These are phyloP conservation scores for Lactarius indigo DNA, from an alignment of 768 basidiomycete species.

Conservation along the genomic window DNA sequence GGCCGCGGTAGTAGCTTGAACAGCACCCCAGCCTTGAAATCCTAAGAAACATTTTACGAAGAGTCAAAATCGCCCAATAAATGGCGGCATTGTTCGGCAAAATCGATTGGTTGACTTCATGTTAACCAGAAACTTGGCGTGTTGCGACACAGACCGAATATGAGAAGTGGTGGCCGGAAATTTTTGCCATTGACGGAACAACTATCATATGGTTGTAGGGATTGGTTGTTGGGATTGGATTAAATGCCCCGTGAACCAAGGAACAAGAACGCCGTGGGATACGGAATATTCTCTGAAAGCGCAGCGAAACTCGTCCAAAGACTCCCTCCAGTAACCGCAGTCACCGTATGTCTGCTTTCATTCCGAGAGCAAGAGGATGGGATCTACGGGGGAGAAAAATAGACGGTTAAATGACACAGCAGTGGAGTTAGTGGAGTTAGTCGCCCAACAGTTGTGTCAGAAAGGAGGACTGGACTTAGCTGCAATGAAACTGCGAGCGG, in stretches of 20 bases:
- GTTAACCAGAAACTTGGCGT: neutral
- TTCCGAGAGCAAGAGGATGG: neutral
- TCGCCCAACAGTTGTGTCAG: neutral
- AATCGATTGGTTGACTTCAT: neutral
- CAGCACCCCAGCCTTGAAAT: neutral
- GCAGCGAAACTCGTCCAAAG: neutral
- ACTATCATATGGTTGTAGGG: neutral
- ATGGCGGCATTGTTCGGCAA: neutral
- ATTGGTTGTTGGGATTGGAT: neutral
- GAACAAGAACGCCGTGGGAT: neutral
- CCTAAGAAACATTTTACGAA: constrained; percentile 2
- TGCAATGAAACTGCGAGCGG: neutral
- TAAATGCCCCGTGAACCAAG: neutral
- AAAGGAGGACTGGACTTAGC: neutral
- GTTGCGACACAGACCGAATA: neutral
- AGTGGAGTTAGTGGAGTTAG: neutral
- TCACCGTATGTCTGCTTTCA: neutral
- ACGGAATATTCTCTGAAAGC: neutral
- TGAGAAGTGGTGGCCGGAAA: neutral
- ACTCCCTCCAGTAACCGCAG: neutral
- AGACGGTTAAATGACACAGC: neutral
- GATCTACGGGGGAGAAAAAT: neutral
- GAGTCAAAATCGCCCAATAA: neutral
- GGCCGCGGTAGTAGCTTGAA: constrained; percentile 1
- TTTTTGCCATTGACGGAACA: neutral